These are phyloP conservation scores for Phytopythium cucurbitacearum DNA, from an alignment of 352 stramenopile genomes.

Conservation along the genomic window DNA sequence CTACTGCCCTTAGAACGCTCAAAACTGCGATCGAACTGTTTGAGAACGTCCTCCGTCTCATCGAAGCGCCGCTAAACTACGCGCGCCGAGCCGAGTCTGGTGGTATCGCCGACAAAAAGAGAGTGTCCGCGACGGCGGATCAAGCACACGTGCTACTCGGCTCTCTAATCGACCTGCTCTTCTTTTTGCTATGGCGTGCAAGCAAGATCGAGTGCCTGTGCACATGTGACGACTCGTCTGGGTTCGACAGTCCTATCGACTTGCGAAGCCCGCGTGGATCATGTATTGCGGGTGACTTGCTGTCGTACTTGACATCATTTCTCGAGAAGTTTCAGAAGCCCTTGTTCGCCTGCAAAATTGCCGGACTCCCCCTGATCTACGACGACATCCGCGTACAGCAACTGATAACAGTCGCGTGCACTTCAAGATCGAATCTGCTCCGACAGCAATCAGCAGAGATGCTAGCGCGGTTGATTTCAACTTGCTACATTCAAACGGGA, in stretches of 20 bases:
- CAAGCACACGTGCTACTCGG: slow-evolving; percentile 51
- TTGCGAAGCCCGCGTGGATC: slow-evolving; percentile 2
- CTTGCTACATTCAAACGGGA: slow-evolving; percentile 60
- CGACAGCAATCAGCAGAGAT: slow-evolving; percentile 32
- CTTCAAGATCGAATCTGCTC: slow-evolving; percentile 20
- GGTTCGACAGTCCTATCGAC: slow-evolving; percentile 7
- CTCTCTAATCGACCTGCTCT: slow-evolving; percentile 46
- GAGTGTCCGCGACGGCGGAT: slow-evolving; percentile 12
- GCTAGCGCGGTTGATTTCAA: slow-evolving; percentile 36
- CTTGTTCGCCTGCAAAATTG: slow-evolving; percentile 48
- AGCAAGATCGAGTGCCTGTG: slow-evolving; percentile 41
- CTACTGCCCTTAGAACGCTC: slow-evolving; percentile 31
- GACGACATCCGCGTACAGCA: slow-evolving; percentile 45
- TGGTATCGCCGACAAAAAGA: too few species aligned
- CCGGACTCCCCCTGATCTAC: slow-evolving; percentile 41
- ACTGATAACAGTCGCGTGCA: slow-evolving; percentile 43
- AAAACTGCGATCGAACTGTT: slow-evolving; percentile 52
- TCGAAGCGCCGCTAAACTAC: slow-evolving; percentile 29
- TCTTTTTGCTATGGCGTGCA: slow-evolving; percentile 45
- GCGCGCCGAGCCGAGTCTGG: neutral
- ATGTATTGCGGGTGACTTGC: slow-evolving; percentile 43
- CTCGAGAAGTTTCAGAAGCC: slow-evolving; percentile 44
- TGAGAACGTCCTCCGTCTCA: slow-evolving; percentile 38
- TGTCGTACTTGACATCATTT: slow-evolving; percentile 46
- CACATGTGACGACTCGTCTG: slow-evolving; percentile 13